phyloP scores from a whole-genome alignment of 1,284 basidiomycete genomes.

The Apiotrichum brassicae region DNA sequence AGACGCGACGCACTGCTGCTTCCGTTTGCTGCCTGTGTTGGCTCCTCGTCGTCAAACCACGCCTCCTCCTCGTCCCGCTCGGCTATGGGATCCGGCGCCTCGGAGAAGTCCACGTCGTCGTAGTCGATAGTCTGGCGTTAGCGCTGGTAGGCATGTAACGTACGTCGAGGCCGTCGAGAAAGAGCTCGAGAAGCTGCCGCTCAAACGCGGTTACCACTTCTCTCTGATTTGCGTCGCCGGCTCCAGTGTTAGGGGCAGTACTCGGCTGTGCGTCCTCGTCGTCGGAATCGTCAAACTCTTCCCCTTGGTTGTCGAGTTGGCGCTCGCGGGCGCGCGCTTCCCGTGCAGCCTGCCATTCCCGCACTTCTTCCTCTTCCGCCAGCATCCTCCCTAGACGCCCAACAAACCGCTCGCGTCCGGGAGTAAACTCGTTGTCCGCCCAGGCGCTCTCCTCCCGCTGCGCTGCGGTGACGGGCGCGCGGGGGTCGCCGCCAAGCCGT shows the following conservation, averaged over 20 bases:
- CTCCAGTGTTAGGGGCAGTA: not conserved
- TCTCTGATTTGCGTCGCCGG: constrained; percentile 25
- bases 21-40: too few relatives aligned
- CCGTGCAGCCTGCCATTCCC: constrained; percentile 34
- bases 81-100: constrained; percentile 33
- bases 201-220: constrained; percentile 36
- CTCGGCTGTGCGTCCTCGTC: constrained; percentile 18
- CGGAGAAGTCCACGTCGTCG: constrained; percentile 37
- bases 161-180: constrained; percentile 45
- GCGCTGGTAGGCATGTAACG: constrained; percentile 13
- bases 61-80: constrained; percentile 36
- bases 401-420: constrained; percentile 28
- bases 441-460: constrained; percentile 30
- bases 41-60: constrained; percentile 45
- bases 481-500: constrained; percentile 34
- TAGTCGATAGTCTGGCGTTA: constrained; percentile 38
- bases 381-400: constrained; percentile 41
- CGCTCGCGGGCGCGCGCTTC: constrained; percentile 34
- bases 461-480: constrained; percentile 9
- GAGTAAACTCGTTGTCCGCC: constrained; percentile 30
- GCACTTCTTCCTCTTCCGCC: constrained; percentile 39
- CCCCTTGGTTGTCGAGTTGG: constrained; percentile 24
- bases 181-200: constrained; percentile 38
- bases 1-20: not conserved
- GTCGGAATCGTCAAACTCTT: constrained; percentile 41